Evolutionary conservation across 2,329 filamentous ascomycete genomes (phyloP), one percentile per base, ranked within the genome.

Genomic region (Sporothrix globosa): DNA sequence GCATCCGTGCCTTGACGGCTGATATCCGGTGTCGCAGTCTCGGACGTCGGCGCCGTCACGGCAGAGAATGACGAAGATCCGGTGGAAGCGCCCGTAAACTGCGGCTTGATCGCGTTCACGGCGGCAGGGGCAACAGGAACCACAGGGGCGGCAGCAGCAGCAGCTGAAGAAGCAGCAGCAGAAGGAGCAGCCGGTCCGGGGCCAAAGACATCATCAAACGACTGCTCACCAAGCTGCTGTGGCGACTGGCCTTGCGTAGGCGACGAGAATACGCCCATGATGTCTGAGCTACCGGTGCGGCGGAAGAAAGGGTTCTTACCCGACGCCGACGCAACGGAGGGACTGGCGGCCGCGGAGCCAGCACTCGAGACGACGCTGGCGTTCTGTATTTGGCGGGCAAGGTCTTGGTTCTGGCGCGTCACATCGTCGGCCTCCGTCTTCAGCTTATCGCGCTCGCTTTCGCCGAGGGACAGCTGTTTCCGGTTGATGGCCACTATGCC

Each of bases 401-500:
- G 80, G 72, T 88, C 90, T 77, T 87, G 88, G 75, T 83, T 88
- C 76, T 82, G 87, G 83, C 85, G 90, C 78, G 81, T 86, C 73
- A 90, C 85, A 67, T 88, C 89, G 71, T 90, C 90, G 58, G 91
- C 90, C 79, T 98, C 95, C 1, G 84, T 83, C 82, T 93, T 94
- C 52, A 97, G 83, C 83, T 92, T 95, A 72, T 98, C 95, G 44
- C 92, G 88, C 79, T 98, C 95, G 63, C 87, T 88, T 80, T 99
- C 96, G 70, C 91, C 92, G 0, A 94, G 97, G 48, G 91, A 88
- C 72, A 98, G 84, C 81, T 99, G 96, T 83, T 99, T 99, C 85
- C 96, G 98, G 82, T 97, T 97, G 82, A 99, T 99, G 56, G 96
- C 94, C 41, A 97, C 95, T 74, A 98, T 85, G 21, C 96, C 96